These are phyloP conservation scores for Neurospora africana DNA, from an alignment of 495 filamentous ascomycete species.

Conservation along the genomic window DNA sequence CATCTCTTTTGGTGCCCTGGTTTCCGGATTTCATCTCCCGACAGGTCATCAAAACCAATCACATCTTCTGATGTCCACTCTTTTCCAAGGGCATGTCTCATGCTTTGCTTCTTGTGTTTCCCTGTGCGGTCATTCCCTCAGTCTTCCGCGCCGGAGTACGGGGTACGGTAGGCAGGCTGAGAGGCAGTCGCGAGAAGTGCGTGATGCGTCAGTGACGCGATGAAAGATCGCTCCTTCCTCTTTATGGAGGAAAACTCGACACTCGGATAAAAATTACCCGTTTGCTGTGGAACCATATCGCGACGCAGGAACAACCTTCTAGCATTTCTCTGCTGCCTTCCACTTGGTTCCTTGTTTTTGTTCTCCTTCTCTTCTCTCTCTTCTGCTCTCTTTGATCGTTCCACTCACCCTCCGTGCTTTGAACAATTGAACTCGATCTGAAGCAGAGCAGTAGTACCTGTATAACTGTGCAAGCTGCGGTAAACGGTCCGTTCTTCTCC, in stretches of 20 bases:
- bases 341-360: neutral
- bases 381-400: neutral
- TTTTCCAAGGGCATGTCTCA: no score
- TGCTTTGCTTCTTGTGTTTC: neutral
- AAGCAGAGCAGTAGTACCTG: neutral
- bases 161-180: no score
- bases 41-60: no score
- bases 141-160: neutral
- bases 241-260: no score
- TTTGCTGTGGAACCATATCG: no score
- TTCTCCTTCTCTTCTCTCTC: neutral
- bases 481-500: neutral
- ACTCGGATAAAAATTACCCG: no score
- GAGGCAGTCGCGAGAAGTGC: neutral
- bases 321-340: no score
- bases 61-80: no score
- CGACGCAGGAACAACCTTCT: no score
- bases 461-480: neutral
- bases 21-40: no score
- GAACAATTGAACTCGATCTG: neutral
- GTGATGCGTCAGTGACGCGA: neutral
- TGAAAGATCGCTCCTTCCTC: neutral
- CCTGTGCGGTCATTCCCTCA: neutral
- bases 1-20: no score
- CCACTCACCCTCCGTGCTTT: neutral